A percentile compares a stretch with the other conserved stretches of the same genome.
Evolutionary conservation across 306 rosid genomes (phyloP).

Genomic region (Prunus kanzakura): DNA sequence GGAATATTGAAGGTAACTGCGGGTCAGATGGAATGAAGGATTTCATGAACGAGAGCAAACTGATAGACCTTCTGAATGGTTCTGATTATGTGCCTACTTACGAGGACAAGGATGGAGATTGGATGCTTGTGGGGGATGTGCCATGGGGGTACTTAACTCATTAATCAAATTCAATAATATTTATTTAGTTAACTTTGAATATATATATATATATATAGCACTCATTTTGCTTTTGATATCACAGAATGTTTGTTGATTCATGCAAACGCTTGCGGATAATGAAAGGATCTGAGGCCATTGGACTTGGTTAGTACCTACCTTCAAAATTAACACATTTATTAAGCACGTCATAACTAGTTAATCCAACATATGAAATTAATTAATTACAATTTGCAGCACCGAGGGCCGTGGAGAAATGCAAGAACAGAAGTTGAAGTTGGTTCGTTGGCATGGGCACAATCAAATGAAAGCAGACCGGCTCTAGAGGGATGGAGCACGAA

Average conservation of each 20-base stretch:
- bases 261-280: conserved; percentile 80
- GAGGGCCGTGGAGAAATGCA: conserved; percentile 79
- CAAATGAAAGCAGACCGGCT: conserved; percentile 40
- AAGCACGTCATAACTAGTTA: no score
- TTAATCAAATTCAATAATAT: neutral
- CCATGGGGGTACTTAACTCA: conserved; percentile 67
- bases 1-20: conserved; percentile 38
- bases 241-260: conserved; percentile 69
- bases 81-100: conserved; percentile 76
- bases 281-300: conserved; percentile 90
- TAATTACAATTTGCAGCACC: conserved; percentile 50
- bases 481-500: conserved; percentile 33
- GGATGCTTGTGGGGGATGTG: conserved; percentile 97
- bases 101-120: conserved; percentile 84
- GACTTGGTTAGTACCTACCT: conserved; percentile 50
- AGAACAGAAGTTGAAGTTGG: conserved; percentile 59
- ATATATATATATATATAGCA: no score
- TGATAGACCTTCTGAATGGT: conserved; percentile 63
- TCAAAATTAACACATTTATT: neutral
- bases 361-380: neutral
- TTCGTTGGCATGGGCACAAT: conserved; percentile 16
- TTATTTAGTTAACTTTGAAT: neutral
- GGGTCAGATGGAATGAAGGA: conserved; percentile 74
- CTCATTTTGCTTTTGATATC: neutral
- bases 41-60: conserved; percentile 77